Evolutionary conservation across 805 yeast genomes (phyloP).

Genomic region (Pichia sporocuriosa): DNA sequence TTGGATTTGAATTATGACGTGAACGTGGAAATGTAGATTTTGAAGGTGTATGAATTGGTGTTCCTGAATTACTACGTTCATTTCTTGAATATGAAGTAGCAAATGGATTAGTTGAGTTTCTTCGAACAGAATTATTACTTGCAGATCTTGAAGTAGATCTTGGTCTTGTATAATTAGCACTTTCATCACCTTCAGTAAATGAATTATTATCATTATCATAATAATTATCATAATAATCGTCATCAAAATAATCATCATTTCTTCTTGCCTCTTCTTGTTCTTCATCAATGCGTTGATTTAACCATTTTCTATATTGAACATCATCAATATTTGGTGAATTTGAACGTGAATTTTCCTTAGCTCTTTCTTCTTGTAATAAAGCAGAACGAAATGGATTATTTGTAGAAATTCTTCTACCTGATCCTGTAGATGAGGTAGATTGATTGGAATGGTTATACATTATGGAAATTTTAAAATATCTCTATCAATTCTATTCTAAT

Average conservation of each 20-base stretch:
- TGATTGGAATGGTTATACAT: conserved; percentile 30
- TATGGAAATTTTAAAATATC: no score
- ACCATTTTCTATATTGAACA: conserved; percentile 52
- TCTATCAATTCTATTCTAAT: no score
- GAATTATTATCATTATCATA: conserved; percentile 37
- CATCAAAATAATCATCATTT: neutral
- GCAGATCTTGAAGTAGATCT: conserved; percentile 12
- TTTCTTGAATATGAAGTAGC: conserved; percentile 4
- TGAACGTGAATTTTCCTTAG: conserved; percentile 9
- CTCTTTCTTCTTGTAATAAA: conserved; percentile 27
- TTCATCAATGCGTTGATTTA: conserved; percentile 29
- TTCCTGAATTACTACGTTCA: conserved; percentile 8
- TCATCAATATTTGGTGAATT: conserved; percentile 19
- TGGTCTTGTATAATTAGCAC: conserved; percentile 6
- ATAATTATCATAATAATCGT: conserved; percentile 24
- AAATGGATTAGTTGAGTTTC: conserved; percentile 13
- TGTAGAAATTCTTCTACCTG: conserved; percentile 44
- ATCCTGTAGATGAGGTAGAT: conserved; percentile 32
- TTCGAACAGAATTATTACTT: conserved; percentile 13
- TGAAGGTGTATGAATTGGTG: conserved; percentile 1
- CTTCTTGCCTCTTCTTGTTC: conserved; percentile 24
- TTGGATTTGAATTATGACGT: neutral
- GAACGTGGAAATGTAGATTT: neutral
- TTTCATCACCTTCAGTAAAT: conserved; percentile 21
- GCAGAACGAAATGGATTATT: conserved; percentile 69